Percentiles rank a stretch among this genome's conserved stretches.
These are phyloP conservation scores for Penicillium bialowiezense DNA, from an alignment of 495 filamentous ascomycete species.

Conservation along the genomic window DNA sequence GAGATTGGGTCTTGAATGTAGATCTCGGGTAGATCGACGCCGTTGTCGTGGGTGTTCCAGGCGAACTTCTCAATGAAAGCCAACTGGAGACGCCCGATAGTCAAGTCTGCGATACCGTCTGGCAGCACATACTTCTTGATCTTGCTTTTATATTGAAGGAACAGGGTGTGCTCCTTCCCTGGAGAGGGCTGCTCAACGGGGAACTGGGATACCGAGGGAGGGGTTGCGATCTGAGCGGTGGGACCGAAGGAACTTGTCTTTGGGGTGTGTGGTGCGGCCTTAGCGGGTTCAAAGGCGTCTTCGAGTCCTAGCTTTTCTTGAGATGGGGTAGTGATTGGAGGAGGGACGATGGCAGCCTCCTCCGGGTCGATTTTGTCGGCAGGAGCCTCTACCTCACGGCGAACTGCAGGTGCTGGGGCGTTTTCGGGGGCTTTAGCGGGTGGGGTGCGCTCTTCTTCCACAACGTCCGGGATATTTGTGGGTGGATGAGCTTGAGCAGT, in stretches of 20 bases:
- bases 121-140: constrained; percentile 93
- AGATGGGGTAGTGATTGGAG: constrained; percentile 34
- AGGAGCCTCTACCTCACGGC: not conserved
- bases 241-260: constrained; percentile 27
- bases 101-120: constrained; percentile 78
- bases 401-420: constrained; percentile 29
- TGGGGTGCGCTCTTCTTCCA: constrained; percentile 40
- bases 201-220: constrained; percentile 48
- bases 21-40: constrained; percentile 89
- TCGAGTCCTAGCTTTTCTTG: constrained; percentile 33
- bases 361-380: constrained; percentile 17
- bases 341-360: constrained; percentile 11
- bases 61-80: constrained; percentile 99
- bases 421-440: constrained; percentile 27
- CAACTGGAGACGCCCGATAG: constrained; percentile 82
- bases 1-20: constrained; percentile 96
- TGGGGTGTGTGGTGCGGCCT: constrained; percentile 41
- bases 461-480: constrained; percentile 65
- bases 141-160: constrained; percentile 92
- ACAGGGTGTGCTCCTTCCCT: constrained; percentile 89
- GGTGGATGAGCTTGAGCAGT: constrained; percentile 42
- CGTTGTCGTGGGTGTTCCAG: constrained; percentile 95
- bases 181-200: constrained; percentile 70
- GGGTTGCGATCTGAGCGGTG: constrained; percentile 27
- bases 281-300: constrained; percentile 46